Conservation (phyloP, 768 basidiomycete species). For the Russula lepida region DNA sequence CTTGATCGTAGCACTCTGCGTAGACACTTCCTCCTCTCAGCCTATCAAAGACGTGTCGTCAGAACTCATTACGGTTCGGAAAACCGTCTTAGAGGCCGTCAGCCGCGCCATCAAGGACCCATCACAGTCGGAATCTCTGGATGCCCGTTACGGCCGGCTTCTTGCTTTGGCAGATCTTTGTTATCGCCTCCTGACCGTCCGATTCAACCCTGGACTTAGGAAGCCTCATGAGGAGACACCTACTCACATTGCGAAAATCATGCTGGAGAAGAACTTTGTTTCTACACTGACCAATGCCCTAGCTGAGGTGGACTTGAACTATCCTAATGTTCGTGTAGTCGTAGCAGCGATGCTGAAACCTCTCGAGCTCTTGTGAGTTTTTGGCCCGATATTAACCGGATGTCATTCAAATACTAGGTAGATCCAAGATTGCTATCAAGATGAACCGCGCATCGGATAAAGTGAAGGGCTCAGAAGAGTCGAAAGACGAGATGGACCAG, state of each 20-base stretch:
- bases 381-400: background rate
- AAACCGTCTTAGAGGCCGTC: slow-evolving; percentile 84
- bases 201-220: slow-evolving; percentile 46
- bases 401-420: slow-evolving; percentile 27
- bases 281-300: slow-evolving; percentile 79
- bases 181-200: slow-evolving; percentile 76
- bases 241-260: slow-evolving; percentile 90
- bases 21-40: slow-evolving; percentile 59
- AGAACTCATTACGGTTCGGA: slow-evolving; percentile 84
- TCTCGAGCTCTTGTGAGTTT: slow-evolving; percentile 75
- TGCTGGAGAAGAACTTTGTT: slow-evolving; percentile 98
- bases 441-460: slow-evolving; percentile 79
- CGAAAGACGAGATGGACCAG: slow-evolving; percentile 35
- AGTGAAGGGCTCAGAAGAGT: slow-evolving; percentile 47
- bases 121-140: slow-evolving; percentile 44
- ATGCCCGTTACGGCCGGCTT: slow-evolving; percentile 79
- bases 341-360: slow-evolving; percentile 86
- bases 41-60: slow-evolving; percentile 69
- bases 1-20: slow-evolving; percentile 86
- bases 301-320: slow-evolving; percentile 91
- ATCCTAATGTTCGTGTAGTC: slow-evolving; percentile 79
- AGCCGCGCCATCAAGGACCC: slow-evolving; percentile 81
- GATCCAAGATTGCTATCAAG: slow-evolving; percentile 96
- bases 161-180: slow-evolving; percentile 83
- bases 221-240: slow-evolving; percentile 64